These are phyloP conservation scores for Solanum infundibuliforme DNA, from an alignment of 257 asterid genomes.

Conservation along the genomic window DNA sequence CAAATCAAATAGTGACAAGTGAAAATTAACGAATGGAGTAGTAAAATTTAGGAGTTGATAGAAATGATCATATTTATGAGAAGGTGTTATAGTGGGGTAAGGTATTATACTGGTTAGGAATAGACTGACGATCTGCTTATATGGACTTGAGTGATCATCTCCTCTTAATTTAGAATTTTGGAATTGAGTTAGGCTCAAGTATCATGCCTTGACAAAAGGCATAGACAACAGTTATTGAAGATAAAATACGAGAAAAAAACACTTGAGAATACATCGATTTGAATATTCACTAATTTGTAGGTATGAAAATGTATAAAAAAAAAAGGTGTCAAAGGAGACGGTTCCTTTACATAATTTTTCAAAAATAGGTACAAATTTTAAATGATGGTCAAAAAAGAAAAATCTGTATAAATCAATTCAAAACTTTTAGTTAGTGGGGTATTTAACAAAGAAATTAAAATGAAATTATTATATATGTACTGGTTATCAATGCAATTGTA, in stretches of 20 bases:
- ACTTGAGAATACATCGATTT: background rate
- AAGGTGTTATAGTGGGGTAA: background rate
- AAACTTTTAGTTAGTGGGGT: background rate
- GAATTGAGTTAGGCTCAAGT: accelerated
- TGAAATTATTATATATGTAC: background rate
- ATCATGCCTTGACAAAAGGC: background rate
- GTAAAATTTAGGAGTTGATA: background rate
- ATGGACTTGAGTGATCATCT: background rate
- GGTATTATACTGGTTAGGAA: background rate
- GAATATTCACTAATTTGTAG: too few relatives aligned
- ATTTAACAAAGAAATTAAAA: background rate
- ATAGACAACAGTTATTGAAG: background rate
- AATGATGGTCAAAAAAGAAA: background rate
- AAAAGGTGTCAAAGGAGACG: too few relatives aligned
- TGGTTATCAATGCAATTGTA: background rate
- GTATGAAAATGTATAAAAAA: too few relatives aligned
- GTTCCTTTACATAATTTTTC: background rate
- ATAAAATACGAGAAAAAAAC: background rate
- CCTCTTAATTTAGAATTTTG: background rate
- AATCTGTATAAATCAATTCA: background rate
- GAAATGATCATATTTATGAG: background rate
- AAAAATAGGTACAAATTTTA: background rate
- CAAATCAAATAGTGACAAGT: background rate
- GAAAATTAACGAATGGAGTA: background rate
- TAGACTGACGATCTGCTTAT: background rate